A percentile compares a stretch with the other conserved stretches of the same genome.
Conservation (phyloP, 371 early-diverging fungal species). For the Mortierella sp. region DNA sequence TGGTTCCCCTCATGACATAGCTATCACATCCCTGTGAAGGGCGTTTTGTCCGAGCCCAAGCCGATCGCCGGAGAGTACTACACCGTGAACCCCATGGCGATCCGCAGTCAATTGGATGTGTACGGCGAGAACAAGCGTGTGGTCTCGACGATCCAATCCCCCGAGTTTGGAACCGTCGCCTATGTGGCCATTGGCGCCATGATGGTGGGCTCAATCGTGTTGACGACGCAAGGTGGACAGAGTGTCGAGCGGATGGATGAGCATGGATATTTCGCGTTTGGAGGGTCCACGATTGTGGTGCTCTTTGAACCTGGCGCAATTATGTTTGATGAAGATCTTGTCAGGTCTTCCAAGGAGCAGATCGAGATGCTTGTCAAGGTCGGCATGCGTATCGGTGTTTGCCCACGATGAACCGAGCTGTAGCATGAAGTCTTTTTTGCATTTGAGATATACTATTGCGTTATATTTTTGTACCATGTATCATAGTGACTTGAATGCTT, state of each 20-base stretch:
- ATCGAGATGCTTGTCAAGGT: conserved; percentile 68
- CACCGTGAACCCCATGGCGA: conserved; percentile 92
- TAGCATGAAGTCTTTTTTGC: background rate
- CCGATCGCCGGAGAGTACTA: conserved; percentile 80
- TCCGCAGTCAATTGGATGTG: conserved; percentile 81
- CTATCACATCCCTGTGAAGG: conserved; percentile 87
- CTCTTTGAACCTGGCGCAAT: conserved; percentile 74
- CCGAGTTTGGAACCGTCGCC: conserved; percentile 81
- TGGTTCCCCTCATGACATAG: background rate
- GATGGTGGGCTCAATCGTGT: conserved; percentile 85
- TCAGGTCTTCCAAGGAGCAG: conserved; percentile 57
- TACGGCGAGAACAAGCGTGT: conserved; percentile 86
- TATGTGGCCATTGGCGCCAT: conserved; percentile 85
- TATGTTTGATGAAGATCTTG: conserved; percentile 74
- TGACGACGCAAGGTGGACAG: conserved; percentile 69
- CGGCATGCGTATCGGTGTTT: conserved; percentile 52
- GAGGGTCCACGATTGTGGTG: conserved; percentile 82
- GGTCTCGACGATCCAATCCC: conserved; percentile 75
- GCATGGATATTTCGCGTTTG: conserved; percentile 85
- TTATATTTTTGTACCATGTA: background rate
- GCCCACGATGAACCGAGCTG: background rate
- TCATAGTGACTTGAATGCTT: too few relatives aligned
- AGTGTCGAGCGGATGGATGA: conserved; percentile 79
- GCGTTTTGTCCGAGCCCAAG: conserved; percentile 68
- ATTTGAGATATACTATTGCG: background rate